Base-by-base conservation (phyloP, 163 green algal species). In the Smithsoniella earleae region DNA sequence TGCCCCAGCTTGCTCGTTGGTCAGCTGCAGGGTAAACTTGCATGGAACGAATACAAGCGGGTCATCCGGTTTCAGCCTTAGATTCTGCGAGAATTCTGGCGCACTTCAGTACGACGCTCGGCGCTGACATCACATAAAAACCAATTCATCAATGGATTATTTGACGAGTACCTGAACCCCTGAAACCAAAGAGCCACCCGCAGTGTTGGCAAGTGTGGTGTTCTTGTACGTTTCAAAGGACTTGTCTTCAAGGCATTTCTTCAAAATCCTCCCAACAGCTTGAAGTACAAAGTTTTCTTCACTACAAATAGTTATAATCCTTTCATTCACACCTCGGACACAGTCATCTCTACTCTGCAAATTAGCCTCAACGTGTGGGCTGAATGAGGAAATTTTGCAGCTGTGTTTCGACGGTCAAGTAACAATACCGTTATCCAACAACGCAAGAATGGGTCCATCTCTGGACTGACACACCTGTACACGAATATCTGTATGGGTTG, bases 231-330 rank as follows among this genome's bases (percentile, higher is more conserved):
- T 31, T 40, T 69, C 58, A 13, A 69, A 69, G 27, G 58, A 5
- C 58, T 69, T 69, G 27, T 69, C 58, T 34, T 69, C 58, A 8
- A 69, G 16, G 43, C 58, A 69, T 34, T 69, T 69, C 58, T 69
- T 69, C n/a, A 69, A 13, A 34, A 69, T 69, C n/a, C 58, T 1
- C 8, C 58, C 58, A 69, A 69, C 58, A 13, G 58, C 58, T 69
- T 69, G 58, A n/a, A 69, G 25, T 1, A 69, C 58, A 13, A 40
- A 69, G 16, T 69, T 69, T 13, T 69, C 58, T 34, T 69, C 58
- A 69, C 58, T 69, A 33, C 58, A 69, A 33, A 69, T 69, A 3
- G 58, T 69, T 30, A 69, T 69, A 33, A 69, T 69, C 34, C 58
- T 30, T 34, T 69, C 58, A 33, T 34, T 69, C 16, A 69, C 58